Conservation (phyloP, 1,284 basidiomycete species). For the Afroboletus lepidellus region DNA sequence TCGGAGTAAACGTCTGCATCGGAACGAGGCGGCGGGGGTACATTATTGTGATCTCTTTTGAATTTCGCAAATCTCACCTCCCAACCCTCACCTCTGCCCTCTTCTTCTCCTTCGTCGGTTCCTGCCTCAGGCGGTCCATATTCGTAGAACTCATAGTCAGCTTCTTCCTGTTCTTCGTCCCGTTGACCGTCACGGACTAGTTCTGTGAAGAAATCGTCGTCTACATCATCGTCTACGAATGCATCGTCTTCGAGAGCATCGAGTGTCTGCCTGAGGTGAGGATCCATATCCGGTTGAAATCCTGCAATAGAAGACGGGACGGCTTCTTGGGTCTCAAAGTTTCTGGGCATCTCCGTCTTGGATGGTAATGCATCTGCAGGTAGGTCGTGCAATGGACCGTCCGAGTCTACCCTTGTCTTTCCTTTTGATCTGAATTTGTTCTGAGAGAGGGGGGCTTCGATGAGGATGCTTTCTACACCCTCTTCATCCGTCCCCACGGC, state of each 20-base stretch:
- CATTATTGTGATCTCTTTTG: constrained; percentile 53
- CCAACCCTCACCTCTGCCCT: constrained; percentile 51
- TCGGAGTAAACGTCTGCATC: constrained; percentile 61
- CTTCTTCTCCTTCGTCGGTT: constrained; percentile 24
- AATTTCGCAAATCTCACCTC: constrained; percentile 77
- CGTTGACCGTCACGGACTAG: constrained; percentile 77
- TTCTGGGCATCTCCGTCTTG: constrained; percentile 67
- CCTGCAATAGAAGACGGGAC: constrained; percentile 84
- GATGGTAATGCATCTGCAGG: constrained; percentile 77
- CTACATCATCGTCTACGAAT: constrained; percentile 76
- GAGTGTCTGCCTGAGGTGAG: constrained; percentile 88
- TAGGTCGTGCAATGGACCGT: constrained; percentile 47
- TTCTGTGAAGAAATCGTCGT: constrained; percentile 73
- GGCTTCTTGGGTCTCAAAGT: constrained; percentile 71
- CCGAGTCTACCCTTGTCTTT: constrained; percentile 26
- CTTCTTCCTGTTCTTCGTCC: constrained; percentile 51
- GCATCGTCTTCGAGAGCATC: constrained; percentile 97
- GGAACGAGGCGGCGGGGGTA: constrained; percentile 41
- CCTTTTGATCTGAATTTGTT: constrained; percentile 39
- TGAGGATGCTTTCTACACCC: constrained; percentile 71
- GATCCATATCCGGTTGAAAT: constrained; percentile 96
- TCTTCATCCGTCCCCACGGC: constrained; percentile 72
- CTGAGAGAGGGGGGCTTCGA: constrained; percentile 61
- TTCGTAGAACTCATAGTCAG: constrained; percentile 72
- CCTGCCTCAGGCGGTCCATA: constrained; percentile 43